phyloP scores from a whole-genome alignment of 2,329 filamentous ascomycete species.

The Furcasterigmium sp. region DNA sequence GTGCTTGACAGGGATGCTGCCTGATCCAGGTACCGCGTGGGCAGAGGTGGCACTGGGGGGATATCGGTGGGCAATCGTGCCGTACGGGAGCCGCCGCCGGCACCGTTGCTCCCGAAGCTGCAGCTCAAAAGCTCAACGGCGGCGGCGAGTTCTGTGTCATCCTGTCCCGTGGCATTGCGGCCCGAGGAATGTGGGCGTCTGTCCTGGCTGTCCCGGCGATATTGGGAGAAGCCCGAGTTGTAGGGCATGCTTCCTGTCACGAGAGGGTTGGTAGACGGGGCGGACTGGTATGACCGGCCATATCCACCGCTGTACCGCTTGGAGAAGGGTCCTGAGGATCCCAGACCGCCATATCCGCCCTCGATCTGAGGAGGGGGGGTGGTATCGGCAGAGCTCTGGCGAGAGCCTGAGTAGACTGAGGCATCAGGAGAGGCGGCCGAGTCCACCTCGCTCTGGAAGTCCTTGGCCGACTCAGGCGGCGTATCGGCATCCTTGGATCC shows the following conservation, averaged over 20 bases:
- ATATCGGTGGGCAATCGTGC: constrained; percentile 63
- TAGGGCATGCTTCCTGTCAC: constrained; percentile 46
- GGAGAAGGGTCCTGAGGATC: constrained; percentile 37
- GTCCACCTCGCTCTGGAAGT: constrained; percentile 73
- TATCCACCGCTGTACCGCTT: constrained; percentile 59
- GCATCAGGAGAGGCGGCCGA: constrained; percentile 71
- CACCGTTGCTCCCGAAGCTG: constrained; percentile 76
- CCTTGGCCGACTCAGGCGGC: constrained; percentile 60
- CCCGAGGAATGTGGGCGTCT: constrained; percentile 72
- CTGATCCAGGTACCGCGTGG: constrained; percentile 70
- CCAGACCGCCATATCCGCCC: constrained; percentile 45
- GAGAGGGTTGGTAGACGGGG: constrained; percentile 46
- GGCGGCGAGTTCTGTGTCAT: constrained; percentile 82
- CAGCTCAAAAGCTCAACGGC: constrained; percentile 87
- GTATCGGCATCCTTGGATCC: constrained; percentile 48
- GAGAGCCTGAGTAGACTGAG: constrained; percentile 77
- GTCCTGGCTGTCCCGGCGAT: constrained; percentile 71
- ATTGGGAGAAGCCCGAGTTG: constrained; percentile 47
- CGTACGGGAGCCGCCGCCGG: constrained; percentile 51
- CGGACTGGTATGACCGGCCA: constrained; percentile 79
- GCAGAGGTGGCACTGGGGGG: constrained; percentile 83
- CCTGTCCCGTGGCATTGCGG: constrained; percentile 67
- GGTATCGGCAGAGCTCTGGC: constrained; percentile 82
- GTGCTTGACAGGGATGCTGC: constrained; percentile 50
- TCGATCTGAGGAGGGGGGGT: constrained; percentile 82